These are phyloP conservation scores for Fraxinus albicans DNA, from an alignment of 305 asterid species.

Conservation along the genomic window DNA sequence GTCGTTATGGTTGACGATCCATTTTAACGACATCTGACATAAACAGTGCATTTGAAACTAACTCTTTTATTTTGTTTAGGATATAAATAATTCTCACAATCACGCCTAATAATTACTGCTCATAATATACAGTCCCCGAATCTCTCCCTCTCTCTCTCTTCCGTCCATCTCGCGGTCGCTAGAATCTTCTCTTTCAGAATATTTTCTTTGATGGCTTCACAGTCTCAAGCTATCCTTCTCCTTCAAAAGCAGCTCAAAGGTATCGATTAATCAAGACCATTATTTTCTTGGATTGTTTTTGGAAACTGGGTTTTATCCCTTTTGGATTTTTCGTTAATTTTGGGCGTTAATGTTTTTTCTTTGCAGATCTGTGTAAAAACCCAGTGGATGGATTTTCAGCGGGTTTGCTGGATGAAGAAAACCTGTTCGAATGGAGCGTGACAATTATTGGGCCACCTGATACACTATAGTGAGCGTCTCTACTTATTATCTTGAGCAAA, in stretches of 20 bases:
- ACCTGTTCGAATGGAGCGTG: conserved; percentile 97
- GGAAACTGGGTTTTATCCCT: background rate
- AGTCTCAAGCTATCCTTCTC: background rate
- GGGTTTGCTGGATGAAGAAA: conserved; percentile 77
- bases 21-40: too few species aligned
- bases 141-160: background rate
- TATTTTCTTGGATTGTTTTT: background rate
- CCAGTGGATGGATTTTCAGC: conserved; percentile 49
- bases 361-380: background rate
- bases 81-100: too few species aligned
- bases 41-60: too few species aligned
- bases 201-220: background rate
- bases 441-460: conserved; percentile 97
- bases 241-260: background rate
- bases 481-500: background rate
- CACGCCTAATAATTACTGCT: background rate
- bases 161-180: background rate
- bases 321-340: background rate
- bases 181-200: background rate
- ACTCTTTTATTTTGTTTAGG: too few species aligned
- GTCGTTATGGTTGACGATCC: too few species aligned
- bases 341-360: background rate
- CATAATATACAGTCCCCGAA: background rate
- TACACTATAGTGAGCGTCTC: conserved; percentile 72
- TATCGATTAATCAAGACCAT: background rate